Conservation (phyloP, 805 yeast species). For the Yamadazyma philogaea region DNA sequence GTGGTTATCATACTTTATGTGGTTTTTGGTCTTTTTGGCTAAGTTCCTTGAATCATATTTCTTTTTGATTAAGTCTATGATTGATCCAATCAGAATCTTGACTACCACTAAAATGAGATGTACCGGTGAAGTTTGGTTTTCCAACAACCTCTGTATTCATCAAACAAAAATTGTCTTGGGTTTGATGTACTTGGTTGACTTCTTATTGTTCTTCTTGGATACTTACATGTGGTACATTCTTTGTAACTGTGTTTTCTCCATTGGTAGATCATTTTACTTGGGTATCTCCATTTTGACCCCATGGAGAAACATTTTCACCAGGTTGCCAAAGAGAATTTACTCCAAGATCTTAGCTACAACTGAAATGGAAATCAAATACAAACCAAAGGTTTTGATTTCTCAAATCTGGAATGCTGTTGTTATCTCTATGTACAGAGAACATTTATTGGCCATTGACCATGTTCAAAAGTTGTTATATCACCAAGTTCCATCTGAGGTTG, state of each 20-base stretch:
- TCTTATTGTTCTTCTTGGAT: constrained; percentile 96
- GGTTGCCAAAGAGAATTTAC: constrained; percentile 98
- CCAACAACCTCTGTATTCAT: constrained; percentile 66
- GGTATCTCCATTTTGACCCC: constrained; percentile 99
- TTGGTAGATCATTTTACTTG: constrained; percentile 95
- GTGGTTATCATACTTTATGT: constrained; percentile 93
- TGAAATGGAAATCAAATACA: constrained; percentile 98
- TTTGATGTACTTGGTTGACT: constrained; percentile 88
- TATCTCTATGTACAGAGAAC: constrained; percentile 99
- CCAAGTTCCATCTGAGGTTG: constrained; percentile 97
- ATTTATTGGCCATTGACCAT: constrained; percentile 94
- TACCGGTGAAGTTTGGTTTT: constrained; percentile 92
- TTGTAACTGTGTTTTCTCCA: constrained; percentile 90
- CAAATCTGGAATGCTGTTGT: constrained; percentile 99
- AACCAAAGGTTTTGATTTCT: constrained; percentile 95
- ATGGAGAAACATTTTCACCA: constrained; percentile 97
- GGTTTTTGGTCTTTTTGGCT: constrained; percentile 87
- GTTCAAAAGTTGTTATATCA: constrained; percentile 96
- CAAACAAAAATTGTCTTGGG: constrained; percentile 90
- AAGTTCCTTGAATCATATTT: constrained; percentile 88
- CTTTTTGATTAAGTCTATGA: constrained; percentile 81
- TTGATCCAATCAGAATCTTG: constrained; percentile 92
- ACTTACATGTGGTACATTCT: constrained; percentile 98
- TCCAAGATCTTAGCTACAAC: constrained; percentile 96
- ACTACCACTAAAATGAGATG: constrained; percentile 89